Conservation (phyloP, 129 eudicot genomes). For the Saussurea involucrata region DNA sequence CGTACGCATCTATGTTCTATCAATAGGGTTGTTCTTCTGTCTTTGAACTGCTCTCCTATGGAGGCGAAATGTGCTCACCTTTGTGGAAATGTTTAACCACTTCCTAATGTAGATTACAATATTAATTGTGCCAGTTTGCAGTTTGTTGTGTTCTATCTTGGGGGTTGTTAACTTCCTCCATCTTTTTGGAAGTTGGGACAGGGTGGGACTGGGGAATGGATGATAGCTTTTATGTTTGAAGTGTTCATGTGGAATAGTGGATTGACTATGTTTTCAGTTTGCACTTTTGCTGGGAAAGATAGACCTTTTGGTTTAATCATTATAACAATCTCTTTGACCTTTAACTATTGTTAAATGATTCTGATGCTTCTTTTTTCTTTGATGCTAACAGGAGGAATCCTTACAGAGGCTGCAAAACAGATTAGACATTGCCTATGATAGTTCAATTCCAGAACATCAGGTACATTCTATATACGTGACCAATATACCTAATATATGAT, state of each 20-base stretch:
- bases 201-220: neutral
- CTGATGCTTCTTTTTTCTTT: no score
- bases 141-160: neutral
- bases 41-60: neutral
- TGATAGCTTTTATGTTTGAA: neutral
- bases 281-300: neutral
- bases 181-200: neutral
- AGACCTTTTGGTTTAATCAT: neutral
- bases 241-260: neutral
- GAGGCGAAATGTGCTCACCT: neutral
- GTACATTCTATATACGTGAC: slow-evolving; percentile 27
- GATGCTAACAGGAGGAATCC: no score
- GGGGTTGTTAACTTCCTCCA: neutral
- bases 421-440: no score
- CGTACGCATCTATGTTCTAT: neutral
- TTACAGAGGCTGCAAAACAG: no score
- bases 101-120: neutral
- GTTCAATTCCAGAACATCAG: slow-evolving; percentile 93
- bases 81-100: neutral
- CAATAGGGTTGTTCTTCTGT: neutral
- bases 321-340: slow-evolving; percentile 2
- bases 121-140: neutral
- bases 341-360: no score
- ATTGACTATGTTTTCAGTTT: neutral
- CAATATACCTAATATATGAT: neutral